These are phyloP conservation scores for Solioccasus polychromus DNA, from an alignment of 768 basidiomycete genomes.

Conservation along the genomic window DNA sequence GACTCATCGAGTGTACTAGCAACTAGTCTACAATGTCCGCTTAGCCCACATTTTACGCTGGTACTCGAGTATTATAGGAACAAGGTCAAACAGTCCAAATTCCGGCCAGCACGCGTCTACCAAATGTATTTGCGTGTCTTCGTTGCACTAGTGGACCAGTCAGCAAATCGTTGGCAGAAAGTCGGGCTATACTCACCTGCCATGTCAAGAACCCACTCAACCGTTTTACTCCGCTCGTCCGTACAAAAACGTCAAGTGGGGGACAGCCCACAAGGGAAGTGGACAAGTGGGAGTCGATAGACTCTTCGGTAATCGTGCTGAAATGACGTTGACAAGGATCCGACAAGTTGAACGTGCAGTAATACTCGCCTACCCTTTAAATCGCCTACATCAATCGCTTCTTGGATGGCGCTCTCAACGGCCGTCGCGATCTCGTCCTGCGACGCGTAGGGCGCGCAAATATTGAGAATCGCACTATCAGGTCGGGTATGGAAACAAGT, in stretches of 20 bases:
- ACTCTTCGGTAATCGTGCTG: slow-evolving; percentile 60
- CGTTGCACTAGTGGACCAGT: slow-evolving; percentile 53
- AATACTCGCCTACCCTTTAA: slow-evolving; percentile 25
- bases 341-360: neutral
- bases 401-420: slow-evolving; percentile 39
- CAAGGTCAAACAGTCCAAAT: slow-evolving; percentile 81
- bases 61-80: slow-evolving; percentile 85
- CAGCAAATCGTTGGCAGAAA: neutral
- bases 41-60: slow-evolving; percentile 69
- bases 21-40: too few relatives aligned
- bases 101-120: slow-evolving; percentile 87
- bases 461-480: slow-evolving; percentile 78
- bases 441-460: slow-evolving; percentile 91
- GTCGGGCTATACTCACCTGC: slow-evolving; percentile 63
- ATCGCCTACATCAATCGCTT: slow-evolving; percentile 32
- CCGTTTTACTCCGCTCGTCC: slow-evolving; percentile 81
- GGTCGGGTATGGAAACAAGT: neutral
- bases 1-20: too few relatives aligned
- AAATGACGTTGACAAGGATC: slow-evolving; percentile 2
- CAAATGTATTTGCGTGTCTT: slow-evolving; percentile 87
- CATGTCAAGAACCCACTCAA: slow-evolving; percentile 79
- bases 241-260: slow-evolving; percentile 84
- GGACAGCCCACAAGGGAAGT: slow-evolving; percentile 65
- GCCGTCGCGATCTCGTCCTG: slow-evolving; percentile 89
- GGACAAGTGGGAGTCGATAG: slow-evolving; percentile 66